Percentiles rank a stretch among this genome's conserved stretches.
Evolutionary conservation across 495 filamentous ascomycete species (phyloP).

Genomic region (Aspergillus biplanus): DNA sequence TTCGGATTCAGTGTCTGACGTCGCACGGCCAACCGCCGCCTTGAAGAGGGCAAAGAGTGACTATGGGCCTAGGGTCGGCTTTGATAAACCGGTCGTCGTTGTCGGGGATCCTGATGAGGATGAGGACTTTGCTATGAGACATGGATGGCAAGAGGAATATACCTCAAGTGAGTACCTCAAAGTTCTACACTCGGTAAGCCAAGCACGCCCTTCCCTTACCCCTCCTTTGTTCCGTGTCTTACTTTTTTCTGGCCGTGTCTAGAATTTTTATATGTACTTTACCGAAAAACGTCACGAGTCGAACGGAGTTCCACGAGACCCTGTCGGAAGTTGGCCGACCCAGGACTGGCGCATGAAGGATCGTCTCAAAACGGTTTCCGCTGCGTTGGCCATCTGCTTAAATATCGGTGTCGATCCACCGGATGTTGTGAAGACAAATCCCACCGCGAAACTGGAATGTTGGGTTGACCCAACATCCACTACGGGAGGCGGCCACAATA

Average conservation of each 20-base stretch:
- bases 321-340: slow-evolving; percentile 60
- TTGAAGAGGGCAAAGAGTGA: slow-evolving; percentile 75
- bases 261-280: slow-evolving; percentile 96
- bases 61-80: slow-evolving; percentile 54
- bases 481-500: slow-evolving; percentile 66
- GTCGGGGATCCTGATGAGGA: slow-evolving; percentile 40
- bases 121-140: slow-evolving; percentile 59
- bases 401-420: slow-evolving; percentile 98
- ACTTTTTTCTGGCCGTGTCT: slow-evolving; percentile 7
- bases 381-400: slow-evolving; percentile 89
- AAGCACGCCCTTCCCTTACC: background rate
- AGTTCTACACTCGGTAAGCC: slow-evolving; percentile 59
- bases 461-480: slow-evolving; percentile 92
- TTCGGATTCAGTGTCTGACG: slow-evolving; percentile 38
- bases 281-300: slow-evolving; percentile 97
- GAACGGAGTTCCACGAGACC: slow-evolving; percentile 83
- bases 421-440: slow-evolving; percentile 92
- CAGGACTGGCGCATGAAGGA: slow-evolving; percentile 98
- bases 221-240: background rate
- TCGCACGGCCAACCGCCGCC: slow-evolving; percentile 53
- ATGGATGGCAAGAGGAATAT: slow-evolving; percentile 67
- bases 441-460: slow-evolving; percentile 90
- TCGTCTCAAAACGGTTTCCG: slow-evolving; percentile 93
- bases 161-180: slow-evolving; percentile 61
- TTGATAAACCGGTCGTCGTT: slow-evolving; percentile 32